These are phyloP conservation scores for Brettanomyces nanus DNA, from an alignment of 805 yeast genomes.

Conservation along the genomic window DNA sequence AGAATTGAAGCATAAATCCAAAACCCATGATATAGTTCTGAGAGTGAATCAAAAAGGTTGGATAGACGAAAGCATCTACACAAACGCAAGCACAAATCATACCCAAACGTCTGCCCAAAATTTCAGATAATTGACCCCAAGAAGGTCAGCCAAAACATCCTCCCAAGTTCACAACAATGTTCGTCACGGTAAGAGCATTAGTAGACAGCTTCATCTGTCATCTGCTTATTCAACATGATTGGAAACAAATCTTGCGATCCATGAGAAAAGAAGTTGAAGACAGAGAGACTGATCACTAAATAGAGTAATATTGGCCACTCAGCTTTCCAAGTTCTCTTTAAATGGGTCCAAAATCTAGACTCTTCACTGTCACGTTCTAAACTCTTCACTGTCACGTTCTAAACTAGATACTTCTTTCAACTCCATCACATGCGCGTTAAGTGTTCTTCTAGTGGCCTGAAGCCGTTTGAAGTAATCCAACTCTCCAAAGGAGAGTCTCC, in stretches of 20 bases:
- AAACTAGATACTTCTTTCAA: too few relatives aligned
- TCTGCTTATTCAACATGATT: slow-evolving; percentile 47
- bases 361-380: slow-evolving; percentile 3
- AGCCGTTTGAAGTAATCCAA: slow-evolving; percentile 40
- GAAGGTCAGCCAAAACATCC: slow-evolving; percentile 58
- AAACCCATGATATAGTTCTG: slow-evolving; percentile 44
- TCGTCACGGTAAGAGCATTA: slow-evolving; percentile 50
- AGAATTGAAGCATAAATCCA: slow-evolving; percentile 50
- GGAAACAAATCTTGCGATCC: slow-evolving; percentile 73
- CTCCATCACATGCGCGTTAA: slow-evolving; percentile 9
- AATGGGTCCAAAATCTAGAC: slow-evolving; percentile 11
- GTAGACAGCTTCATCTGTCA: slow-evolving; percentile 34
- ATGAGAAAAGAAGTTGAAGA: slow-evolving; percentile 67
- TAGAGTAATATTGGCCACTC: slow-evolving; percentile 59
- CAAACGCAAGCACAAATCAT: slow-evolving; percentile 40
- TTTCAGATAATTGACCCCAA: slow-evolving; percentile 48
- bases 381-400: slow-evolving; percentile 1
- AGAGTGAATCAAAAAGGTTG: slow-evolving; percentile 42
- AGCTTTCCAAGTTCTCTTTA: slow-evolving; percentile 30
- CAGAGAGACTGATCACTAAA: slow-evolving; percentile 53
- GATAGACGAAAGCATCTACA: slow-evolving; percentile 57
- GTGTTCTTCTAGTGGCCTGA: slow-evolving; percentile 17
- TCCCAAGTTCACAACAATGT: slow-evolving; percentile 57
- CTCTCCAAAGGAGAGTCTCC: slow-evolving; percentile 56
- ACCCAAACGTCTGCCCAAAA: slow-evolving; percentile 53